Percentiles rank a stretch among this genome's conserved stretches.
These are phyloP conservation scores for Candida fluviatilis DNA, from an alignment of 805 yeast species.

Conservation along the genomic window DNA sequence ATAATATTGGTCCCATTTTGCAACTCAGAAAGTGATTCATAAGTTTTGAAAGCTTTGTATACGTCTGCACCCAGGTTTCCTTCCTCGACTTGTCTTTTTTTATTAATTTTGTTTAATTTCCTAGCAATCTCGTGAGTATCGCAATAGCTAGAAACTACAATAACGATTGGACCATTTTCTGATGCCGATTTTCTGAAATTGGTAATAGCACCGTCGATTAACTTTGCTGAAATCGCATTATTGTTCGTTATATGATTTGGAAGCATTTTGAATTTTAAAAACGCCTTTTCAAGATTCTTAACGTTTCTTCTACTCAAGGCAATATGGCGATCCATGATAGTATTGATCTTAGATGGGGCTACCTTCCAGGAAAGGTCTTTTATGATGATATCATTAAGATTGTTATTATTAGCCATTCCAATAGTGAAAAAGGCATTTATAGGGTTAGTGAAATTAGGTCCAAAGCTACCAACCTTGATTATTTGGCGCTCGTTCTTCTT, in stretches of 20 bases:
- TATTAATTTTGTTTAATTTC: conserved; percentile 1
- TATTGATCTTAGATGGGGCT: conserved; percentile 1
- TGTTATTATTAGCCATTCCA: conserved; percentile 1
- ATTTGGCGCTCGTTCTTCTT: conserved; percentile 13
- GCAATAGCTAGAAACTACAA: conserved; percentile 15
- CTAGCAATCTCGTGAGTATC: conserved; percentile 3
- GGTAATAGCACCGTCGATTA: background rate
- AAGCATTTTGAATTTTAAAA: conserved; percentile 7
- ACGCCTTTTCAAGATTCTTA: conserved; percentile 13
- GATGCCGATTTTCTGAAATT: background rate
- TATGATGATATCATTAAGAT: conserved; percentile 2
- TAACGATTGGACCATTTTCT: conserved; percentile 8
- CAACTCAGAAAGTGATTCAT: background rate
- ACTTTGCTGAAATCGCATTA: background rate
- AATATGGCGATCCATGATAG: conserved; percentile 10
- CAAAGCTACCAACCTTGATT: conserved; percentile 6
- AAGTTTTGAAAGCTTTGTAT: background rate
- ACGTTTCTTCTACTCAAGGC: conserved; percentile 8
- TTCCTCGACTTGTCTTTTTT: background rate
- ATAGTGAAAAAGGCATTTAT: conserved; percentile 1
- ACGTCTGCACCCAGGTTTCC: background rate
- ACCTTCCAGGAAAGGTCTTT: conserved; percentile 3
- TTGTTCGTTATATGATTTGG: background rate
- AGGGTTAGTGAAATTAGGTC: background rate
- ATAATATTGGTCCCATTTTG: conserved; percentile 3